Base-by-base conservation (phyloP, 306 rosid species). In the Biancaea sappan region DNA sequence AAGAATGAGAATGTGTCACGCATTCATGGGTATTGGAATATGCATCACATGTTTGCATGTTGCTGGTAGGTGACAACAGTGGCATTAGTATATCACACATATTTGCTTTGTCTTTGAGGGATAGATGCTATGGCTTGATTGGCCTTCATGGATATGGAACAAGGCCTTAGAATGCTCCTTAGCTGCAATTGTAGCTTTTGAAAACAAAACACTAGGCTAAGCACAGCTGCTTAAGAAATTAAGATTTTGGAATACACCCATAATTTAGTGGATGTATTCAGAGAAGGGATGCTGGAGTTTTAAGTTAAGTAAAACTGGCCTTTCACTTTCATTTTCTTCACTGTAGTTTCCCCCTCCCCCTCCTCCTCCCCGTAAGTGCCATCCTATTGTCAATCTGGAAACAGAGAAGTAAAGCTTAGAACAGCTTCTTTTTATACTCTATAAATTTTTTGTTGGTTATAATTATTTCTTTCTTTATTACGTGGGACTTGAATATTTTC, bases 1-100 rank as follows among this genome's bases (percentile, higher is more conserved):
- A 51, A 48, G 35, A 22, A 53, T 63, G 51, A 48, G 35, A 22
- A 53, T 63, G 51, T 63, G 66, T 48, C 52, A 50, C 47, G 18
- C 58, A 60, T 47, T 2, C 46, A 34, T 28, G 4, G 22, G 46
- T 34, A 48, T 16, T 25, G 31, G 50, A 58, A 53, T 66, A 53
- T 54, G 74, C 61, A 67, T 68, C 52, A 62, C 35, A 16, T 41
- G 71, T 67, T 28, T 31, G 10, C 10, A 66, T 57, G 28, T 51
- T 81, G 19, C 38, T 65, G 79, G 59, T 76, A 18, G 53, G 37
- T 48, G 76, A 34, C 69, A 31, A 21, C 10, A 12, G 51, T 47
- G 52, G 73, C 38, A 37, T 22, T 22, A 40, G 54, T 21, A 15
- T 52, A 64, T 35, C 59, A 18, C 68, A 26, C 34, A 41, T 51